Evolutionary conservation across 352 stramenopile genomes (phyloP).

Genomic region (Globisporangium middletonii): DNA sequence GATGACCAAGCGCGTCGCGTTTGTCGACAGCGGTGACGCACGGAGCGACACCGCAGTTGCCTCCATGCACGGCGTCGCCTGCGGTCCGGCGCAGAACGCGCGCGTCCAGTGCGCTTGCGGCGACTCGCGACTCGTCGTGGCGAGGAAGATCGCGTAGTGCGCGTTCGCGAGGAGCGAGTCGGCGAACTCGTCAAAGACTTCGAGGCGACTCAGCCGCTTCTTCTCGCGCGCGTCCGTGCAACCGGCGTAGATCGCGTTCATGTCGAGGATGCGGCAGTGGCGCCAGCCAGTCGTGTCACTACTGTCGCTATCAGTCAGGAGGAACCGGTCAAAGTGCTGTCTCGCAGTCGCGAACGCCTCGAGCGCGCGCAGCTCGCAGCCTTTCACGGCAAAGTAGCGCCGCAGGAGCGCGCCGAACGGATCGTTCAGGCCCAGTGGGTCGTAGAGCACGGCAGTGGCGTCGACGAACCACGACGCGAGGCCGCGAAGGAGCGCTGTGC

Average conservation of each 20-base stretch:
- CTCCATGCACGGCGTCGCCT: conserved; percentile 19
- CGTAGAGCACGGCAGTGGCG: conserved; percentile 50
- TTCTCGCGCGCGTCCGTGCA: conserved; percentile 37
- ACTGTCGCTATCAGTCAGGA: conserved; percentile 4
- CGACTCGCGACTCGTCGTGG: conserved; percentile 7
- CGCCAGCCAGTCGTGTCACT: conserved; percentile 21
- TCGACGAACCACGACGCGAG: conserved; percentile 28
- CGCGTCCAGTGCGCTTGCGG: conserved; percentile 22
- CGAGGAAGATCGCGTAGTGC: conserved; percentile 61
- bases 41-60: conserved; percentile 3
- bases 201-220: conserved; percentile 32
- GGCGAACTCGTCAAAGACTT: conserved; percentile 64
- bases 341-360: conserved; percentile 26
- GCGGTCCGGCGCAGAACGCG: conserved; percentile 18
- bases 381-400: conserved; percentile 63
- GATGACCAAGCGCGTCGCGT: conserved; percentile 17
- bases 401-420: conserved; percentile 48
- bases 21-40: neutral
- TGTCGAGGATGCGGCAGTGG: conserved; percentile 42
- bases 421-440: conserved; percentile 41
- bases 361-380: conserved; percentile 49
- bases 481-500: conserved; percentile 42
- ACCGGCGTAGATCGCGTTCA: conserved; percentile 52
- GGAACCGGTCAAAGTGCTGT: conserved; percentile 35
- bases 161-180: conserved; percentile 64